Conservation (phyloP, 1,139 yeast genomes). For the Candida mesenterica region DNA sequence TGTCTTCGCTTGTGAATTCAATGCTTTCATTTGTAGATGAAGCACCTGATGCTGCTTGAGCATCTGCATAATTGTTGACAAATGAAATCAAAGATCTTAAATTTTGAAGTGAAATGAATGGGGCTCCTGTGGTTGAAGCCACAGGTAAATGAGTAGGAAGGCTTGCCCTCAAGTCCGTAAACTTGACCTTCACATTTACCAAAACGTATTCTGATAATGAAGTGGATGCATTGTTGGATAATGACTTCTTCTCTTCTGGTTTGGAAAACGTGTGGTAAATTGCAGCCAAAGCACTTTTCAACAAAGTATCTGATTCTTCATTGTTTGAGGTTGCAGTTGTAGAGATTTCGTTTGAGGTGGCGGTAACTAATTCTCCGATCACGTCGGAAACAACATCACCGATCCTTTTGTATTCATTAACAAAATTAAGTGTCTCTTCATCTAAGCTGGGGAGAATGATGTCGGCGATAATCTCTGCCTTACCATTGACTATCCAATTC, state of each 20-base stretch:
- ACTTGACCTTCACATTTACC: slow-evolving; percentile 62
- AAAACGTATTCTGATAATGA: slow-evolving; percentile 51
- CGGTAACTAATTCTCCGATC: slow-evolving; percentile 26
- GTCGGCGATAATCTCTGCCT: slow-evolving; percentile 68
- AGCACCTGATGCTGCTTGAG: slow-evolving; percentile 3
- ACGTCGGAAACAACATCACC: slow-evolving; percentile 27
- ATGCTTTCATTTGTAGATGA: background rate
- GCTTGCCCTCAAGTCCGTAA: slow-evolving; percentile 59
- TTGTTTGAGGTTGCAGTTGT: slow-evolving; percentile 2
- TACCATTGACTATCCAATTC: slow-evolving; percentile 71
- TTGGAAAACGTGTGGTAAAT: slow-evolving; percentile 41
- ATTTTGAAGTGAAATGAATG: slow-evolving; percentile 58
- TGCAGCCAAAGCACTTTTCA: slow-evolving; percentile 45
- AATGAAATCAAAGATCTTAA: slow-evolving; percentile 59
- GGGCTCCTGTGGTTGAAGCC: slow-evolving; percentile 49
- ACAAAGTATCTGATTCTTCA: slow-evolving; percentile 21
- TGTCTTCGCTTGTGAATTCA: background rate
- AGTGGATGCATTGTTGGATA: background rate
- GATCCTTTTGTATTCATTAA: slow-evolving; percentile 26
- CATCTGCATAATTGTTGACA: slow-evolving; percentile 43
- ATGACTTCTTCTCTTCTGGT: slow-evolving; percentile 9
- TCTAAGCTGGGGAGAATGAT: slow-evolving; percentile 56
- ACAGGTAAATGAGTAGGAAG: slow-evolving; percentile 53
- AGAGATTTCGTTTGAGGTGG: too few relatives aligned
- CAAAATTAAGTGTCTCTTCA: slow-evolving; percentile 22